Percentiles rank a stretch among this genome's conserved stretches.
phyloP scores from a whole-genome alignment of 2,329 filamentous ascomycete genomes.

The Nigrospora oryzae region DNA sequence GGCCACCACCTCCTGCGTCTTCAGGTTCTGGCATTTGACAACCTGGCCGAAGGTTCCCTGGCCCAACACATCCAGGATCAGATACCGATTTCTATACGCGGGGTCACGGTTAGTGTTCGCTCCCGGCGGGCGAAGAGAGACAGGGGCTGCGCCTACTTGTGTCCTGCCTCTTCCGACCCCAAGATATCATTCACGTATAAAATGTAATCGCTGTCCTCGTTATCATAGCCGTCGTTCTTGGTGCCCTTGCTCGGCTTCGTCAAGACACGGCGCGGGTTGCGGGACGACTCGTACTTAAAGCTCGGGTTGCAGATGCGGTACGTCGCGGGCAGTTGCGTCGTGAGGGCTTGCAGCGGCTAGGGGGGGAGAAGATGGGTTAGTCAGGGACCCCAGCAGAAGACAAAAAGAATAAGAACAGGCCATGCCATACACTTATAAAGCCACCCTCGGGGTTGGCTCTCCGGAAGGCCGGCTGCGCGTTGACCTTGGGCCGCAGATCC shows the following conservation, averaged over 20 bases:
- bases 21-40: slow-evolving; percentile 97
- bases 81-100: slow-evolving; percentile 69
- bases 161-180: slow-evolving; percentile 93
- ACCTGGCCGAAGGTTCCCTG: slow-evolving; percentile 98
- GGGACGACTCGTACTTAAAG: slow-evolving; percentile 98
- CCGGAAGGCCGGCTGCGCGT: slow-evolving; percentile 80
- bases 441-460: slow-evolving; percentile 94
- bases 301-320: slow-evolving; percentile 97
- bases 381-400: slow-evolving; percentile 1
- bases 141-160: slow-evolving; percentile 59
- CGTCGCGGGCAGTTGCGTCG: slow-evolving; percentile 83
- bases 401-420: not conserved
- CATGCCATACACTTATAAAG: slow-evolving; percentile 78
- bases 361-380: slow-evolving; percentile 9
- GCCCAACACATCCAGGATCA: slow-evolving; percentile 92
- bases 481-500: slow-evolving; percentile 77
- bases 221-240: slow-evolving; percentile 98
- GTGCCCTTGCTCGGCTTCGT: slow-evolving; percentile 97
- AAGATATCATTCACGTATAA: slow-evolving; percentile 98
- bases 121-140: slow-evolving; percentile 2
- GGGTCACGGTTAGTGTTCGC: not conserved
- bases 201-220: slow-evolving; percentile 98
- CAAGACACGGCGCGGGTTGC: slow-evolving; percentile 88
- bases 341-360: slow-evolving; percentile 90
- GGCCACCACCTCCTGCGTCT: slow-evolving; percentile 95